Evolutionary conservation across 1,139 yeast species (phyloP), one percentile per base, ranked within the genome.

Genomic region (Yamadazyma conglobata): DNA sequence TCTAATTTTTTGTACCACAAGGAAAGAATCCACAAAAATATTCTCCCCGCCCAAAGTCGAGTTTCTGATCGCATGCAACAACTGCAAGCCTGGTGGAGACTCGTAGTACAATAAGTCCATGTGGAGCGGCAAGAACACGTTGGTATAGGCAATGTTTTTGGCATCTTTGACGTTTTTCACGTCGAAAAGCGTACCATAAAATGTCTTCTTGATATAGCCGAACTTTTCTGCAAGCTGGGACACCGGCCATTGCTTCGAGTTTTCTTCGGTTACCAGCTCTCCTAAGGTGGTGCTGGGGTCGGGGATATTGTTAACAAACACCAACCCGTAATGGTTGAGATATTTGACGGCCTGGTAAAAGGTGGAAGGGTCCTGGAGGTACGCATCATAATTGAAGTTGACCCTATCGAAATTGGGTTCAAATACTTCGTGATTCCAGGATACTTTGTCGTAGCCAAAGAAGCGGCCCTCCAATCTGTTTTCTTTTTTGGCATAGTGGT

Each of bases 21-120:
- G 64, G 52, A 77, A 83, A 2, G 88, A 74, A 53, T 85, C 94
- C n/a, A 78, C 77, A 60, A 82, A 84, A 8, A 79, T 57, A 31
- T 78, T 80, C 32, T 81, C 88, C 3, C 89, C 89, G 3, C 91
- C 93, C 3, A 46, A 39, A 4, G 84, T 73, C 5, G 73, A 64
- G 52, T 84, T 84, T 30, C 74, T 65, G 28, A 84, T 71, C 31
- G 77, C 70, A 46, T 84, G 93, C 27, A 85, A 63, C 21, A 83
- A 54, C 49, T 85, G 93, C 22, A 84, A 61, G 0, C 94, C 94
- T 0, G 95, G 95, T 2, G 93, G 93, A 7, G 88, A 78, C 52
- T 85, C 91, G 49, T 83, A 79, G 56, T 84, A 85, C 30, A 80
- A 65, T 24, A 85, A 64, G 45, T 85, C 94, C 86, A 82, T 84